Conservation (phyloP, 2,329 filamentous ascomycete genomes). For the Thermomyces lanuginosus region DNA sequence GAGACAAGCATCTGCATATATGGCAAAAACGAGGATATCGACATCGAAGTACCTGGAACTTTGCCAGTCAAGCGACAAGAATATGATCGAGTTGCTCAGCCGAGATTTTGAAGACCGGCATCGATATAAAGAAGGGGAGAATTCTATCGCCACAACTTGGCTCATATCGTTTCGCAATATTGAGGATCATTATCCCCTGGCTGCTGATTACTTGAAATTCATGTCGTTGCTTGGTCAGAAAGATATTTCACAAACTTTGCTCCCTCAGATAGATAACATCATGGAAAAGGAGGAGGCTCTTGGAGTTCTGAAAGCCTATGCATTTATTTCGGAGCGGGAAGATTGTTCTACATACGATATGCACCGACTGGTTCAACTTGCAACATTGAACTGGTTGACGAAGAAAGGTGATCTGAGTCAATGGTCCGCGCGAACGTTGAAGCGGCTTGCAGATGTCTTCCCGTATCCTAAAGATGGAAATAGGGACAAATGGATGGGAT, state of each 20-base stretch:
- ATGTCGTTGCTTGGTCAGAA: conserved; percentile 17
- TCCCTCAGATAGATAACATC: conserved; percentile 8
- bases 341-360: conserved; percentile 6
- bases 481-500: not conserved
- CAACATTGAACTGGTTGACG: conserved; percentile 18
- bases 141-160: conserved; percentile 21
- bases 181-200: conserved; percentile 11
- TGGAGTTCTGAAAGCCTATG: conserved; percentile 17
- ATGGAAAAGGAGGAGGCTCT: conserved; percentile 13
- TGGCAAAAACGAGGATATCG: conserved; percentile 8
- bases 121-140: conserved; percentile 14
- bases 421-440: conserved; percentile 9
- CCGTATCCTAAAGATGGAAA: not conserved
- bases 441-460: conserved; percentile 8
- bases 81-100: conserved; percentile 16
- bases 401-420: conserved; percentile 7
- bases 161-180: conserved; percentile 23
- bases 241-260: conserved; percentile 16
- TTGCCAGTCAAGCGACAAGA: conserved; percentile 10
- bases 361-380: conserved; percentile 20
- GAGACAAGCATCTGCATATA: conserved; percentile 8
- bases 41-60: conserved; percentile 8
- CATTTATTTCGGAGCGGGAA: conserved; percentile 12
- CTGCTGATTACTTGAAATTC: conserved; percentile 17
- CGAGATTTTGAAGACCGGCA: conserved; percentile 17